Evolutionary conservation across 768 basidiomycete genomes (phyloP), one percentile per base, ranked within the genome.

Genomic region (Phylloporus sp.): DNA sequence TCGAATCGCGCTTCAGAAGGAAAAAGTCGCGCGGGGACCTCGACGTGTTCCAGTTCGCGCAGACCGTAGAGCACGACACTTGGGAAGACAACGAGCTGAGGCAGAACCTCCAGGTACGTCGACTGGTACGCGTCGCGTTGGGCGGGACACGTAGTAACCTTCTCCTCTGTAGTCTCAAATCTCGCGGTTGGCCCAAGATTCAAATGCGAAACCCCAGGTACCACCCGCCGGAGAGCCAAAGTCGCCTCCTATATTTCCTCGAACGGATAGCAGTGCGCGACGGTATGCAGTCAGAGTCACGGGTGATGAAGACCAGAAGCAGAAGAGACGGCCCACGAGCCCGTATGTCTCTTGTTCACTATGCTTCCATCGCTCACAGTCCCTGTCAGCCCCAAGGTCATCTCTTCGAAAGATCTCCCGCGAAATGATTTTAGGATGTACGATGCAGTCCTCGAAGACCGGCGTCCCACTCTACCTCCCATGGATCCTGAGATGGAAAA

Each of bases 1-100:
- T 88, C 55, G 87, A 89, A 66, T 79, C 83, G 23, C 71, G 76
- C 15, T 67, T 74, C 35, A 79, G 76, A 28, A 70, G 81, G 51
- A 89, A 88, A 70, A 88, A 81, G 63, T 75, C 81, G 5, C 76
- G 80, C 9, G 73, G 69, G 24, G 73, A 68, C 3, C 18, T 76
- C 24, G 83, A 83, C 38, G 78, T 91, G 24, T 91, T 91, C 59
- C 84, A 90, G 64, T 90, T 88, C 67, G 87, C 86, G 0, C 83
- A 85, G 60, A 91, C 89, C 0, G 82, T 91, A 18, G 89, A 91
- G 57, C 71, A 76, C 24, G 77, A 75, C 29, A 80, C 74, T 27
- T 91, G 86, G 87, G 73, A 84, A 38, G 80, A 88, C 63, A 79
- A 77, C 41, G 66, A 71, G 53, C 66, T 71, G 46, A 77, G 81